Evolutionary conservation across 139 green algal species (phyloP), one percentile per base, ranked within the genome.

Genomic region (Zygnema circumcarinatum): DNA sequence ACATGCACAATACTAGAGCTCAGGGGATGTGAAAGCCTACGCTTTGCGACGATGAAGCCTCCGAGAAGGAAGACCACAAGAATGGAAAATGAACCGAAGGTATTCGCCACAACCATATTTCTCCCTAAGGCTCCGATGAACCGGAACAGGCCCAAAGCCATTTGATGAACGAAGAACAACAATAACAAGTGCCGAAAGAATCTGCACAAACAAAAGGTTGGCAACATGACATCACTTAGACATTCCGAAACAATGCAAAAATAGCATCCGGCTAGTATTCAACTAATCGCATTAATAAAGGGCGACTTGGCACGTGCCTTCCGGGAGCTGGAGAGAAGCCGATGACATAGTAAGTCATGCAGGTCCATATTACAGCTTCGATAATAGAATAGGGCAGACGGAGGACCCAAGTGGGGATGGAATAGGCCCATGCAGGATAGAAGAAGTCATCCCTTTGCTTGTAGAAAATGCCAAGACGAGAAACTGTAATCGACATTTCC

Each of bases 391-490:
- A 92, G 0, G 94, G 94, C 0, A 98, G 84, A 73, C 93, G 91
- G 42, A 93, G 81, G 0, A 94, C 25, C 25, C 86, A 88, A 0
- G 74, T 89, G n/a, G 87, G 87, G 2, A 93, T 53, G 21, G 76
- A 62, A 67, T 89, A 96, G 1, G 81, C 83, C 73, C 79, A 92
- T 1, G 93, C 53, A 0, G 93, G 89, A 81, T 94, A 97, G 79
- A 97, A 95, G 62, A 91, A 52, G 76, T 92, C 88, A 87, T 95
- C 88, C 1, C 94, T 88, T 81, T 98, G 94, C 90, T 96, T 96
- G 93, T 93, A 97, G 83, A 95, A 97, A 29, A 97, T 78, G 40
- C n/a, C 74, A 35, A 89, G 84, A 76, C 82, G 82, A 29, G 35
- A 35, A 16, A 88, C 74, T 20, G 47, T 87, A 38, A 89, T 85